phyloP scores from a whole-genome alignment of 306 rosid genomes.

The Chamaecrista fasciculata region DNA sequence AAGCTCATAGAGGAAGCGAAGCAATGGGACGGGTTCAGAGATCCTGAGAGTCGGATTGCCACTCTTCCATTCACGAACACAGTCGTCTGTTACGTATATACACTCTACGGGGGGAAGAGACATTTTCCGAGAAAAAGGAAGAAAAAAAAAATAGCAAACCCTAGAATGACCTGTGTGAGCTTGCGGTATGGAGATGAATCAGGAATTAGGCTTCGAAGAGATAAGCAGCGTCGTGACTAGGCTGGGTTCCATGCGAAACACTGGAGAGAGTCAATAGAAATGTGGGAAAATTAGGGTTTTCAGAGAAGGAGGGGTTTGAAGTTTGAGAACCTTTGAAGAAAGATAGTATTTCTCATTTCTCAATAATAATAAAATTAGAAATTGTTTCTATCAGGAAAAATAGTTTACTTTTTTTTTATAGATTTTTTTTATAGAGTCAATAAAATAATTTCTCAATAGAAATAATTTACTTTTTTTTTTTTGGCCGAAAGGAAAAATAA shows the following conservation, averaged over 20 bases:
- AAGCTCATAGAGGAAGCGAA: slow-evolving; percentile 95
- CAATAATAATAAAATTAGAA: neutral
- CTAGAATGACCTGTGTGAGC: slow-evolving; percentile 25
- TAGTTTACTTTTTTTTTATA: no score
- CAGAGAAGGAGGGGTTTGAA: slow-evolving; percentile 28
- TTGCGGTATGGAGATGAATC: slow-evolving; percentile 13
- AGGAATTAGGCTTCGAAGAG: slow-evolving; percentile 22
- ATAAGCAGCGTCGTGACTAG: slow-evolving; percentile 16
- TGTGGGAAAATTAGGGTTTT: slow-evolving; percentile 38
- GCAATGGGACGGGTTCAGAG: slow-evolving; percentile 64
- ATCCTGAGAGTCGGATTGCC: slow-evolving; percentile 63
- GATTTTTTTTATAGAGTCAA: no score
- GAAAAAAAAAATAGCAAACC: slow-evolving; percentile 33
- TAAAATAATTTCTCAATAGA: no score
- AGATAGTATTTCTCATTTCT: neutral
- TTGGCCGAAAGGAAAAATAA: no score
- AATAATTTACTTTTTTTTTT: no score
- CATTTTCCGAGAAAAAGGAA: slow-evolving; percentile 49
- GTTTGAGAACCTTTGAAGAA: slow-evolving; percentile 31
- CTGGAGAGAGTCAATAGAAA: neutral
- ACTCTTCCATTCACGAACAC: slow-evolving; percentile 83
- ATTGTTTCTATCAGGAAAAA: neutral
- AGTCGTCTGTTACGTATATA: slow-evolving; percentile 57
- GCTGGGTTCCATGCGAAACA: slow-evolving; percentile 26
- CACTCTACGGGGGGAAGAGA: slow-evolving; percentile 73